phyloP scores from a whole-genome alignment of 208 protist species.

The Wallacemonas collosoma region DNA sequence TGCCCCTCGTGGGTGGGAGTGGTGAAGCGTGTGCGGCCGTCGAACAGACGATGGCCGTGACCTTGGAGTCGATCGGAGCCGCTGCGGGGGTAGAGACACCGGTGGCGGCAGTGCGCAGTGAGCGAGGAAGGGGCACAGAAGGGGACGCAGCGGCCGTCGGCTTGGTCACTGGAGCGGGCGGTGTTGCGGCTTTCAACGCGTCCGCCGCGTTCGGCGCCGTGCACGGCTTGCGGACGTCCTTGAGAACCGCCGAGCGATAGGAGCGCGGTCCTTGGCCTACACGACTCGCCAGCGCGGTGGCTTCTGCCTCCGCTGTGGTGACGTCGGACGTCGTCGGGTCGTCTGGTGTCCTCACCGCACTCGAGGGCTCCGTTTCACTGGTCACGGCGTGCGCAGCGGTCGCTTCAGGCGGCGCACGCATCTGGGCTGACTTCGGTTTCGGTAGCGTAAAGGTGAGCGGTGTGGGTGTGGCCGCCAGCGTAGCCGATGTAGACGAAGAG shows the following conservation, averaged over 20 bases:
- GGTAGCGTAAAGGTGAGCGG: too few species aligned
- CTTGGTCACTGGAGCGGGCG: neutral
- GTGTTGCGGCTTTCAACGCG: neutral
- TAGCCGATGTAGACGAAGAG: too few species aligned
- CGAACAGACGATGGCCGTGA: too few species aligned
- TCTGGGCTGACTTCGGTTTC: neutral
- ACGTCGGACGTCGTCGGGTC: too few species aligned
- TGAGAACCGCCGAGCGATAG: slow-evolving; percentile 9
- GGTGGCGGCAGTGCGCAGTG: slow-evolving; percentile 1
- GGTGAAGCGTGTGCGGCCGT: too few species aligned
- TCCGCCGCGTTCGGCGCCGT: neutral
- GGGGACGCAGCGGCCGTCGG: neutral
- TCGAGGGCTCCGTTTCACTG: too few species aligned
- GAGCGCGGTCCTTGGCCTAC: neutral
- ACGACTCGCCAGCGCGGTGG: too few species aligned
- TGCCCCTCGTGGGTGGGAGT: too few species aligned
- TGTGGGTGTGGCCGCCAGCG: too few species aligned
- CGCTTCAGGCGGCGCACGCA: neutral
- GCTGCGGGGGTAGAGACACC: neutral
- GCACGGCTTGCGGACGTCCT: neutral
- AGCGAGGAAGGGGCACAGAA: slow-evolving; percentile 9
- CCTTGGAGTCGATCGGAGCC: neutral
- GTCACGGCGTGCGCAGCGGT: neutral
- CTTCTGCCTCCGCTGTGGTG: too few species aligned
- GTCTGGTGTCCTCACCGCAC: too few species aligned